A percentile compares a stretch with the other conserved stretches of the same genome.
phyloP scores from a whole-genome alignment of 2,329 filamentous ascomycete genomes.

The Cercospora zeina region DNA sequence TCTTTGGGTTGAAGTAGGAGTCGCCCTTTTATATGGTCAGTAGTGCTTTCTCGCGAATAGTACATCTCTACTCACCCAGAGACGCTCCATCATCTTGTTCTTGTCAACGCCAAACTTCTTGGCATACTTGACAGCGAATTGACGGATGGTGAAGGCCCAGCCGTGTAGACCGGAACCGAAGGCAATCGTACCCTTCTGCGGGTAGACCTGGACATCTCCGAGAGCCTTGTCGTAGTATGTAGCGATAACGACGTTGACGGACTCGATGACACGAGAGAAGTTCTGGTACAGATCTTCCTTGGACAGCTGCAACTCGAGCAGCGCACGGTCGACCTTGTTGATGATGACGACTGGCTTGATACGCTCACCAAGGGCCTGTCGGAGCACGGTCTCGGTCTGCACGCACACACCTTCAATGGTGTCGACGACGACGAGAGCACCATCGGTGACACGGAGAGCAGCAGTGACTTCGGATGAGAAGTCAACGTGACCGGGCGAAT shows the following conservation, averaged over 20 bases:
- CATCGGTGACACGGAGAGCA: conserved; percentile 98
- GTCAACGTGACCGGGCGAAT: conserved; percentile 99
- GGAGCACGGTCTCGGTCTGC: conserved; percentile 98
- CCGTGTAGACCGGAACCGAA: conserved; percentile 99
- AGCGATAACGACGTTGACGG: conserved; percentile 99
- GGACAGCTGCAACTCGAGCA: conserved; percentile 96
- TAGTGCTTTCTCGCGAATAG: background rate
- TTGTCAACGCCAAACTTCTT: conserved; percentile 99
- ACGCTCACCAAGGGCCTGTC: conserved; percentile 98
- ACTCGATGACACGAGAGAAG: conserved; percentile 99
- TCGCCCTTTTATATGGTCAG: conserved; percentile 63
- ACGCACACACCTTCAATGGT: conserved; percentile 99
- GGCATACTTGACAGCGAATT: conserved; percentile 93
- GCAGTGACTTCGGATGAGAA: conserved; percentile 99
- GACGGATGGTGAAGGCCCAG: conserved; percentile 98
- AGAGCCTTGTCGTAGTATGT: conserved; percentile 97
- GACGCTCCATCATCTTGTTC: conserved; percentile 99
- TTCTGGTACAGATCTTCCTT: conserved; percentile 99
- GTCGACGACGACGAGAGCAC: conserved; percentile 99
- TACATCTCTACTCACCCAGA: conserved; percentile 71
- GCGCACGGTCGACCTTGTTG: conserved; percentile 99
- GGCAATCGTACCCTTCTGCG: conserved; percentile 93
- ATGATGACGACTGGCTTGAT: conserved; percentile 99
- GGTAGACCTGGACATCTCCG: conserved; percentile 98
- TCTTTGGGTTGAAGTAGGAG: conserved; percentile 99